These are phyloP conservation scores for Rhizopogon roseolus DNA, from an alignment of 768 basidiomycete species.

Conservation along the genomic window DNA sequence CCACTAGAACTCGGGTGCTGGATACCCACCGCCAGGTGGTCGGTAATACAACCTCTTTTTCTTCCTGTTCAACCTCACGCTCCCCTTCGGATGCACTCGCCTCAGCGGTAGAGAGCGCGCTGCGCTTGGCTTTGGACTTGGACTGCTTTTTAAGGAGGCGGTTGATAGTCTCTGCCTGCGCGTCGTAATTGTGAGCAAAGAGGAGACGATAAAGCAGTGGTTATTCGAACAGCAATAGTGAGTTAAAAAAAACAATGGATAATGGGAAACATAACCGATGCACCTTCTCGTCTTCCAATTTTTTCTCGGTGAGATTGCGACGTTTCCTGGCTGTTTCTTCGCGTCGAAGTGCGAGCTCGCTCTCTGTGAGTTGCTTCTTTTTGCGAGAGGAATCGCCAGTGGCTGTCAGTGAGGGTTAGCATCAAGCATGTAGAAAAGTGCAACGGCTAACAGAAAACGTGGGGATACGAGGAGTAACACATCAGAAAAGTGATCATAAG, in stretches of 20 bases:
- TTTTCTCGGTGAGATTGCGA: conserved; percentile 76
- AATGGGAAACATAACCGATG: not conserved
- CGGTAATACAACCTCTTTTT: conserved; percentile 38
- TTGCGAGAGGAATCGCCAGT: conserved; percentile 25
- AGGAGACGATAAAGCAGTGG: not conserved
- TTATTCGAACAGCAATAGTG: not conserved
- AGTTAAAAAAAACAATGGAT: not conserved
- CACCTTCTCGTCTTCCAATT: conserved; percentile 83
- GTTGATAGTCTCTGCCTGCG: conserved; percentile 82
- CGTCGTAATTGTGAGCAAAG: not conserved
- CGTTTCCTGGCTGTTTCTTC: conserved; percentile 84
- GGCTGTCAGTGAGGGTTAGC: not conserved
- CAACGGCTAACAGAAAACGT: not conserved
- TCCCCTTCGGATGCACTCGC: conserved; percentile 30
- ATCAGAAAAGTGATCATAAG: not conserved
- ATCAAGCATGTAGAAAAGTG: not conserved
- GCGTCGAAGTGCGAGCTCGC: conserved; percentile 66
- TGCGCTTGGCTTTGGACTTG: conserved; percentile 57
- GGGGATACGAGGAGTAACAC: not conserved
- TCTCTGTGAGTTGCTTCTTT: conserved; percentile 67
- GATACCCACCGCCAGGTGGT: conserved; percentile 75
- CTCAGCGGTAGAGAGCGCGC: conserved; percentile 42
- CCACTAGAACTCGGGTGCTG: conserved; percentile 32
- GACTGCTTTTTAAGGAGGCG: conserved; percentile 84
- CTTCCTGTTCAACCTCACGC: conserved; percentile 17